Evolutionary conservation across 2,329 filamentous ascomycete genomes (phyloP).

Genomic region (Dendryphion nanum): DNA sequence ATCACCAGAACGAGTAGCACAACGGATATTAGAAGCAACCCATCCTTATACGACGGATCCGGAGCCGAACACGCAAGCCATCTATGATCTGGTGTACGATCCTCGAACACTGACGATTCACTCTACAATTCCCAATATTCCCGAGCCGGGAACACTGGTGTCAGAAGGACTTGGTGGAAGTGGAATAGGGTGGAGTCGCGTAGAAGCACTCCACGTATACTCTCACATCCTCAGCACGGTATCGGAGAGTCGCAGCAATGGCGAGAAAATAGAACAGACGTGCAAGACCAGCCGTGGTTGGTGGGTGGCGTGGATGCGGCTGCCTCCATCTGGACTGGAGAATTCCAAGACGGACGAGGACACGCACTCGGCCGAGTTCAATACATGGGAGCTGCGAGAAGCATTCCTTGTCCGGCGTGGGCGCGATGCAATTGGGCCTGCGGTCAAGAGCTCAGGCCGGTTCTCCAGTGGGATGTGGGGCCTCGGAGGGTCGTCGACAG

Average conservation of each 20-base stretch:
- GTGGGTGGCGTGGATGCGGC: slow-evolving; percentile 66
- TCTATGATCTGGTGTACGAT: slow-evolving; percentile 63
- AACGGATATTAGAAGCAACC: slow-evolving; percentile 40
- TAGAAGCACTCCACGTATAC: slow-evolving; percentile 63
- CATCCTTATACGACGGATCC: slow-evolving; percentile 35
- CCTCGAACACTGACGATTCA: slow-evolving; percentile 58
- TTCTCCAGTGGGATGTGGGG: slow-evolving; percentile 36
- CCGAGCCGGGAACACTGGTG: slow-evolving; percentile 48
- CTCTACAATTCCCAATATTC: slow-evolving; percentile 64
- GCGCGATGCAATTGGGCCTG: slow-evolving; percentile 25
- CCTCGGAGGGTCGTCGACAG: slow-evolving; percentile 23
- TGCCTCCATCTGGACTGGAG: slow-evolving; percentile 33
- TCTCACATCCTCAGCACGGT: slow-evolving; percentile 59
- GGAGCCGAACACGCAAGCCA: slow-evolving; percentile 40
- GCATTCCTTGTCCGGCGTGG: slow-evolving; percentile 45
- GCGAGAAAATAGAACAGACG: slow-evolving; percentile 56
- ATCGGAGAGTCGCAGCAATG: slow-evolving; percentile 46
- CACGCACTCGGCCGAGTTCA: slow-evolving; percentile 17
- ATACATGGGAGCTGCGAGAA: slow-evolving; percentile 35
- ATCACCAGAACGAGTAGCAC: slow-evolving; percentile 40
- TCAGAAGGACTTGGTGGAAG: slow-evolving; percentile 37
- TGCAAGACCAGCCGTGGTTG: slow-evolving; percentile 64
- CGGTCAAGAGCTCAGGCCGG: slow-evolving; percentile 16
- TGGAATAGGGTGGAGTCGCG: slow-evolving; percentile 47
- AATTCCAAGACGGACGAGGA: not conserved